Evolutionary conservation across 768 basidiomycete genomes (phyloP), one percentile per base, ranked within the genome.

Genomic region (Boletales sp.): DNA sequence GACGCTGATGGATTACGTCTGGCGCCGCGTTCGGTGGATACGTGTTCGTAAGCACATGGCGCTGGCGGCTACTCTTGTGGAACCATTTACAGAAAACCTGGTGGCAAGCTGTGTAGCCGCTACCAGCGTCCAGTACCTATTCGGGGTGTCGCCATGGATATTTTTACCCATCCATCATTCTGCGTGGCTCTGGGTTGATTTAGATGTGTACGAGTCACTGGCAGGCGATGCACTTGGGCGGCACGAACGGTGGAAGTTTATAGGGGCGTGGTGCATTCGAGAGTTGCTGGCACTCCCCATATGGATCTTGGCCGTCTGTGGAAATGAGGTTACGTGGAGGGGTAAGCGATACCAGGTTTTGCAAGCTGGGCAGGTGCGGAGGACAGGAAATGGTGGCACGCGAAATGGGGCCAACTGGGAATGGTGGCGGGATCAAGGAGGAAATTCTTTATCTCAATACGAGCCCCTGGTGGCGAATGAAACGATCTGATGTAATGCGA

Each of bases 21-120:
- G 82, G 77, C 80, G 97, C 32, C 84, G 97, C 27, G 84, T 93
- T 17, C 85, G 97, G 3, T 99, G 97, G 97, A 92, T 99, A 61
- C 83, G 97, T 39, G 95, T 98, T 30, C 82, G 97, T 45, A 97
- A 94, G 67, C 84, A 84, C 60, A 98, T 98, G 93, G 87, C 90
- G 8, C 66, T 90, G 37, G 74, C 79, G 9, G 94, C 94, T 15
- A 97, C 94, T 1, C 48, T 97, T 46, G 58, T 90, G 17, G 97
- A 99, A 66, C 97, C 97, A 2, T 83, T 97, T 64, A 97, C 94
- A 15, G 97, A 99, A 69, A 84, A 82, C 39, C 67, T 97, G 36
- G 67, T 92, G 24, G 73, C 86, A 30, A 85, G 88, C 30, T 50
- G 78, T 24, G 78, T 94, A 49, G 82, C 81, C 18, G 75, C 81